Evolutionary conservation across 768 basidiomycete species (phyloP).

Genomic region (Dendrothele bispora): DNA sequence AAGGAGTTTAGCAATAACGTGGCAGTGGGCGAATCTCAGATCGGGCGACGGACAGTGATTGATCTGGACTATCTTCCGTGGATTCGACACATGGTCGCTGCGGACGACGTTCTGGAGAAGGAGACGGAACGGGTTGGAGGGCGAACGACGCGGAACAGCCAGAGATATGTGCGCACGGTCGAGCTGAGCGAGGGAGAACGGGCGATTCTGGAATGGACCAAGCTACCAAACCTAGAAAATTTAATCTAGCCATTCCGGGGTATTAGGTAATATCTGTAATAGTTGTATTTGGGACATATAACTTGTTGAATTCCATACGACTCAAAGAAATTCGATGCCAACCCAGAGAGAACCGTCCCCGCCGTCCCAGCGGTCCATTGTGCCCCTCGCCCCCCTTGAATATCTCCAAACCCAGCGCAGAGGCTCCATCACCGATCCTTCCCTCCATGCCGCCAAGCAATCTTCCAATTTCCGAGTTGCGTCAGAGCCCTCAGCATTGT

Average conservation of each 20-base stretch:
- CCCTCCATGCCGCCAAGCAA: slow-evolving; percentile 59
- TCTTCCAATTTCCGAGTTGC: slow-evolving; percentile 17
- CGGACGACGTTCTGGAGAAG: slow-evolving; percentile 64
- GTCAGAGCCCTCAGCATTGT: slow-evolving; percentile 14
- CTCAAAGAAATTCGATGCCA: not conserved
- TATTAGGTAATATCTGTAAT: slow-evolving; percentile 1
- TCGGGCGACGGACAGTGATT: slow-evolving; percentile 45
- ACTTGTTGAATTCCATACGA: not conserved
- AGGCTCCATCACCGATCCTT: slow-evolving; percentile 83
- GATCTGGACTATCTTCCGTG: slow-evolving; percentile 72
- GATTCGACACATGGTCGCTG: slow-evolving; percentile 60
- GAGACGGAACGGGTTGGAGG: slow-evolving; percentile 32
- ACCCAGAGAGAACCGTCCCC: slow-evolving; percentile 3
- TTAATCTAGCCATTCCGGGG: slow-evolving; percentile 1
- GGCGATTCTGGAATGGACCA: slow-evolving; percentile 22
- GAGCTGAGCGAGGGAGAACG: slow-evolving; percentile 37
- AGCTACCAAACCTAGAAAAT: not conserved
- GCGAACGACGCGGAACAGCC: slow-evolving; percentile 64
- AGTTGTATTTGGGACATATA: not conserved
- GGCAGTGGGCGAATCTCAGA: slow-evolving; percentile 34
- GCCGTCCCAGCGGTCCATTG: slow-evolving; percentile 42
- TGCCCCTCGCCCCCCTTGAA: slow-evolving; percentile 74
- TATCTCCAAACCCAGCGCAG: slow-evolving; percentile 79
- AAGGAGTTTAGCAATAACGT: slow-evolving; percentile 51
- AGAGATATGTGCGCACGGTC: slow-evolving; percentile 44